Base-by-base conservation (phyloP, 768 basidiomycete genomes). In the Rhizopogon sp. region DNA sequence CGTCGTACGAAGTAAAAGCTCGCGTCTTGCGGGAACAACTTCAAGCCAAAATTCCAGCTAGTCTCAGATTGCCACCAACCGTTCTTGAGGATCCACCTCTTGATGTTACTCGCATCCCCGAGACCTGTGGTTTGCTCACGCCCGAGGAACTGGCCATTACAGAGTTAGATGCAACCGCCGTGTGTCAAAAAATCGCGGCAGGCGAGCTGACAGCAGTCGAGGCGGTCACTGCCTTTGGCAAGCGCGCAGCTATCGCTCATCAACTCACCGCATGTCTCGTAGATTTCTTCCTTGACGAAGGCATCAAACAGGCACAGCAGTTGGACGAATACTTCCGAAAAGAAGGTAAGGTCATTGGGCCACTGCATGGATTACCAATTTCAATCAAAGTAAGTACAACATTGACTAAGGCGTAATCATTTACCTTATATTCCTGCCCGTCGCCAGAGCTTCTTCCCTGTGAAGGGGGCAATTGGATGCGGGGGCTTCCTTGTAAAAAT, bases 241-340 rank as follows among this genome's bases (percentile, higher is more conserved):
- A 79, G 64, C 68, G 81, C 14, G 79, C 81, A 9, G 73, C 74
- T 17, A 73, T 83, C 53, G 80, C 79, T 5, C 79, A 82, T 41
- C 79, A 79, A 54, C 59, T 81, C 29, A 60, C 66, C 4, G 59
- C 61, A 42, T 78, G 74, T 55, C 52, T 79, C 11, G 71, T 71
- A 37, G 76, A 76, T 55, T 70, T 77, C 55, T 79, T 79, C 63
- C 66, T 79, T 42, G 78, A 78, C 1, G 73, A 74, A 53, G 75
- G 63, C 0, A 62, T 75, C 29, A 60, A 57, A 41, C 69, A 64
- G 39, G 79, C 79, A 6, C 62, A 65, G 52, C 71, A 76, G 51
- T 67, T 80, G 9, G 79, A 79, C 29, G 70, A 69, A 3, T 65
- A 74, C 58, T 70, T 73, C 54, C 45, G 59, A 14, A 50, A 53